A percentile compares a stretch with the other conserved stretches of the same genome.
phyloP scores from a whole-genome alignment of 495 filamentous ascomycete genomes.

The Alectoria sarmentosa region DNA sequence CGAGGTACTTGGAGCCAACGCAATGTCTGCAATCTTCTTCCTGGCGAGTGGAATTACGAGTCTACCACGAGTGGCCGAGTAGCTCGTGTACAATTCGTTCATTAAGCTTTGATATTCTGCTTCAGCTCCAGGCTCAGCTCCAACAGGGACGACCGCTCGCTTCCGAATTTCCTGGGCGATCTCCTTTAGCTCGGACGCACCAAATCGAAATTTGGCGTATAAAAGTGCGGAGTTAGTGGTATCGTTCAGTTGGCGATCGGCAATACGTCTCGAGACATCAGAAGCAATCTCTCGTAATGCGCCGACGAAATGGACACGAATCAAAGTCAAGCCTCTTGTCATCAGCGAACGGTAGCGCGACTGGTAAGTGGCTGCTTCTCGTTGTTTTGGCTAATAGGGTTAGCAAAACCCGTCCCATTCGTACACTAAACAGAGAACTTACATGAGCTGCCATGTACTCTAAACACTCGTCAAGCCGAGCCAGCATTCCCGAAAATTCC shows the following conservation, averaged over 20 bases:
- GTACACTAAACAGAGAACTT: constrained; percentile 29
- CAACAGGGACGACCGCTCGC: constrained; percentile 52
- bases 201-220: constrained; percentile 71
- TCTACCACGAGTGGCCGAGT: constrained; percentile 51
- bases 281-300: constrained; percentile 60
- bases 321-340: constrained; percentile 68
- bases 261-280: constrained; percentile 62
- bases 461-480: constrained; percentile 78
- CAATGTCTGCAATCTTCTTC: constrained; percentile 60
- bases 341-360: constrained; percentile 63
- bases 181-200: constrained; percentile 57
- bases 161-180: constrained; percentile 64
- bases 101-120: constrained; percentile 60
- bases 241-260: constrained; percentile 65
- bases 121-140: constrained; percentile 55
- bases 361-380: constrained; percentile 76
- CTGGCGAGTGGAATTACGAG: constrained; percentile 52
- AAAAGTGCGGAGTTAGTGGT: constrained; percentile 68
- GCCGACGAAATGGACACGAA: constrained; percentile 79
- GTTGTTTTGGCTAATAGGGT: constrained; percentile 59
- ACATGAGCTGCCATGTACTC: constrained; percentile 83
- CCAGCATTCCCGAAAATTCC: constrained; percentile 78
- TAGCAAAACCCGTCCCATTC: constrained; percentile 13
- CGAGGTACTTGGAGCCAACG: constrained; percentile 56
- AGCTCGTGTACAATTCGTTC: constrained; percentile 61